A percentile compares a stretch with the other conserved stretches of the same genome.
phyloP scores from a whole-genome alignment of 345 rosid species.

The Arabidopsis suecica region DNA sequence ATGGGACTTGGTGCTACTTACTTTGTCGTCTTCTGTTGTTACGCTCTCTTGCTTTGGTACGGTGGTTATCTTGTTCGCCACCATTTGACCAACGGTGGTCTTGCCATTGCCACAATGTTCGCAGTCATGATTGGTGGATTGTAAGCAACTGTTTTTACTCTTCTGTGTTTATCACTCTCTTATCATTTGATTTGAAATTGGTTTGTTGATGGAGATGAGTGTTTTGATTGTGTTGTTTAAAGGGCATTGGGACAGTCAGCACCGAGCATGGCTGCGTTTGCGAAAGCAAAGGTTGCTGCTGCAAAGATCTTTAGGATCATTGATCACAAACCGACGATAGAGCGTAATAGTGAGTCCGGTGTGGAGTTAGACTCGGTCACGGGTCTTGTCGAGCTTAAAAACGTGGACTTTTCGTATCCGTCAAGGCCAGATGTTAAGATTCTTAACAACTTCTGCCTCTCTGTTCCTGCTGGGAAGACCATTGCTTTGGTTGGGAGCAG shows the following conservation, averaged over 20 bases:
- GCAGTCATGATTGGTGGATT: conserved; percentile 97
- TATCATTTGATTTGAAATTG: not conserved
- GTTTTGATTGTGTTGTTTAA: conserved; percentile 26
- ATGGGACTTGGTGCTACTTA: conserved; percentile 96
- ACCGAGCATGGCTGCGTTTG: conserved; percentile 93
- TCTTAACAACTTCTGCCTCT: conserved; percentile 76
- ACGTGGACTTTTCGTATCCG: conserved; percentile 86
- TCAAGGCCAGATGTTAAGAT: conserved; percentile 84
- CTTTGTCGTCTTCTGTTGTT: conserved; percentile 92
- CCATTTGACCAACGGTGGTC: conserved; percentile 92
- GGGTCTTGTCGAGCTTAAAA: conserved; percentile 79
- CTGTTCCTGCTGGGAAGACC: conserved; percentile 92
- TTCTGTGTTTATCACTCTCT: conserved; percentile 9
- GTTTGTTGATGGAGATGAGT: not conserved
- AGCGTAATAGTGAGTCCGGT: conserved; percentile 69
- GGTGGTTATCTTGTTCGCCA: conserved; percentile 94
- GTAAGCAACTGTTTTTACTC: conserved; percentile 55
- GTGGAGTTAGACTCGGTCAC: conserved; percentile 70
- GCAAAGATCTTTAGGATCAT: conserved; percentile 85
- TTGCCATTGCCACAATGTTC: conserved; percentile 95
- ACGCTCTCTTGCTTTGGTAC: conserved; percentile 95
- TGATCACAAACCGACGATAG: conserved; percentile 77
- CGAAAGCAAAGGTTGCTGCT: conserved; percentile 93
- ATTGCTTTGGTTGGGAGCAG: conserved; percentile 98
- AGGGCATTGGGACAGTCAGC: conserved; percentile 94